Conservation (phyloP, 2,329 filamentous ascomycete genomes). For the Colletotrichum scovillei region DNA sequence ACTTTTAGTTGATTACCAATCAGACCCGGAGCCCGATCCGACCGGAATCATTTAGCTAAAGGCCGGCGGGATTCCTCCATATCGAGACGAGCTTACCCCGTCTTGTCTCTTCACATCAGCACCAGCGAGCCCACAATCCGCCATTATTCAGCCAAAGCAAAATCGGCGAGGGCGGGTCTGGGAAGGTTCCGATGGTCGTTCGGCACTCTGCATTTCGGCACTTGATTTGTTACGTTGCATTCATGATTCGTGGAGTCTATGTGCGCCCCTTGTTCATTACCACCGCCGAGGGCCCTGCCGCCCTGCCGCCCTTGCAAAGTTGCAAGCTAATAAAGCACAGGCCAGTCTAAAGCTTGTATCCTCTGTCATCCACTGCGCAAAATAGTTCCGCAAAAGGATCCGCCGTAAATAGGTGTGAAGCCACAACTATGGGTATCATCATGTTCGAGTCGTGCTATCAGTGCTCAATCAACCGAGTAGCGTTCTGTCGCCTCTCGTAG, state of each 20-base stretch:
- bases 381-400: neutral
- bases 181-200: constrained; percentile 15
- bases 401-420: neutral
- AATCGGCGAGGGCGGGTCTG: neutral
- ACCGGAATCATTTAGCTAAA: constrained; percentile 27
- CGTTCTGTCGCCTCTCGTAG: constrained; percentile 28
- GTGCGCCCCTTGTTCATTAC: neutral
- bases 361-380: neutral
- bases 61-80: neutral
- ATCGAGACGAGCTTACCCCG: neutral
- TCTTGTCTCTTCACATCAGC: neutral
- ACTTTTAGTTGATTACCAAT: constrained; percentile 32
- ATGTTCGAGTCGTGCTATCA: neutral
- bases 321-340: neutral
- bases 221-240: neutral
- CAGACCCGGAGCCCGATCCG: constrained; percentile 20
- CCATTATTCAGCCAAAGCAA: constrained; percentile 19
- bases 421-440: constrained; percentile 5
- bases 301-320: too few relatives aligned
- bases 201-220: neutral
- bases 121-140: neutral
- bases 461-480: constrained; percentile 18
- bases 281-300: neutral
- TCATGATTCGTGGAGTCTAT: neutral
- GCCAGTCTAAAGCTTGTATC: neutral